Evolutionary conservation across 2,329 filamentous ascomycete species (phyloP).

Genomic region (Aspergillus arachidicola): DNA sequence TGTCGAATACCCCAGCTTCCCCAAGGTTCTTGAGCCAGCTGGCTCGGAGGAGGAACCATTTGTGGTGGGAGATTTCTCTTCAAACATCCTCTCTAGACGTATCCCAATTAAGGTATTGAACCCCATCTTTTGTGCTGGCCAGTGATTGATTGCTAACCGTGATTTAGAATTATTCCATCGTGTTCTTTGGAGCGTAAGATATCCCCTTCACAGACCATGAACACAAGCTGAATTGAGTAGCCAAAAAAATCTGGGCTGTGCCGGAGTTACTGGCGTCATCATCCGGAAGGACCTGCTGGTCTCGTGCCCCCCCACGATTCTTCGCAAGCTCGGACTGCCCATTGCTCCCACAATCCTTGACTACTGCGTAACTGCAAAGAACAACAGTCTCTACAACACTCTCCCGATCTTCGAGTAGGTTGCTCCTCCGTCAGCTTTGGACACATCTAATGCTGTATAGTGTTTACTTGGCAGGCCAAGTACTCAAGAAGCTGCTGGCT

Average conservation of each 20-base stretch:
- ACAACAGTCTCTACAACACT: slow-evolving; percentile 95
- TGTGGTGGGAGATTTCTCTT: slow-evolving; percentile 90
- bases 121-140: background rate
- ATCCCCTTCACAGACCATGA: background rate
- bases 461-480: slow-evolving; percentile 86
- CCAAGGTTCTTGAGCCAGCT: slow-evolving; percentile 62
- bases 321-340: slow-evolving; percentile 68
- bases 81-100: slow-evolving; percentile 80
- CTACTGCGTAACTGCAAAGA: slow-evolving; percentile 84
- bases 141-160: slow-evolving; percentile 4
- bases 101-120: slow-evolving; percentile 22
- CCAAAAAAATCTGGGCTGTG: slow-evolving; percentile 88
- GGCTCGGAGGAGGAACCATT: slow-evolving; percentile 63
- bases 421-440: background rate
- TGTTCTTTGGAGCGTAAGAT: slow-evolving; percentile 67
- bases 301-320: slow-evolving; percentile 58
- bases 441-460: slow-evolving; percentile 47
- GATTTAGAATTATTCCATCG: slow-evolving; percentile 61
- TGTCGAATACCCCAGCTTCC: slow-evolving; percentile 81
- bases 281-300: slow-evolving; percentile 76
- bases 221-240: slow-evolving; percentile 26
- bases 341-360: slow-evolving; percentile 70
- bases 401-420: slow-evolving; percentile 73
- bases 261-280: slow-evolving; percentile 84
- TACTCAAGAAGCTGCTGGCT: slow-evolving; percentile 73